phyloP scores from a whole-genome alignment of 2,329 filamentous ascomycete species.

The Ophiocordyceps camponoti-rufipedis region DNA sequence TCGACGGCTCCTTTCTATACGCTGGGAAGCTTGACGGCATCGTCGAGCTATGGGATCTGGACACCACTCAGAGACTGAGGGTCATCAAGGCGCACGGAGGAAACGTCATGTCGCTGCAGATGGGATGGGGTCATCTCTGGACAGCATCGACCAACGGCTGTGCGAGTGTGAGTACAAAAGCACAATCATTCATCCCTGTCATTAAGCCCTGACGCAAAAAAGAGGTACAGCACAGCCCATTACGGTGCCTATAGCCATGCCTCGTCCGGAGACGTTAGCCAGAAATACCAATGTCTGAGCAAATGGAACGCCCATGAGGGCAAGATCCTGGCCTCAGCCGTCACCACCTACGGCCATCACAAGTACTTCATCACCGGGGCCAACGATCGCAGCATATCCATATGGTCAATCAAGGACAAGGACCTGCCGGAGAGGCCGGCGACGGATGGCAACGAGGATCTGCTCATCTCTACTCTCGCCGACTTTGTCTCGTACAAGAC shows the following conservation, averaged over 20 bases:
- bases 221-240: slow-evolving; percentile 51
- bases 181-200: not conserved
- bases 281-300: slow-evolving; percentile 64
- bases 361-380: slow-evolving; percentile 88
- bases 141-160: slow-evolving; percentile 81
- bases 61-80: slow-evolving; percentile 77
- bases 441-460: slow-evolving; percentile 23
- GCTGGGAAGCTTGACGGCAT: slow-evolving; percentile 75
- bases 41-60: slow-evolving; percentile 91
- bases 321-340: slow-evolving; percentile 70
- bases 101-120: slow-evolving; percentile 72
- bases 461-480: slow-evolving; percentile 52
- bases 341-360: slow-evolving; percentile 49
- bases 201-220: not conserved
- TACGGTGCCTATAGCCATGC: slow-evolving; percentile 36
- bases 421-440: slow-evolving; percentile 15
- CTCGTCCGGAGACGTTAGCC: slow-evolving; percentile 39
- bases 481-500: slow-evolving; percentile 88
- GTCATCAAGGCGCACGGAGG: slow-evolving; percentile 66
- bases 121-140: slow-evolving; percentile 72
- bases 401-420: slow-evolving; percentile 56
- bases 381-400: slow-evolving; percentile 74
- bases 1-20: slow-evolving; percentile 86
- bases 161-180: slow-evolving; percentile 45
- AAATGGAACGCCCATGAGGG: slow-evolving; percentile 74